Evolutionary conservation across 2,329 filamentous ascomycete genomes (phyloP), one percentile per base, ranked within the genome.

Genomic region (Cytospora mali): DNA sequence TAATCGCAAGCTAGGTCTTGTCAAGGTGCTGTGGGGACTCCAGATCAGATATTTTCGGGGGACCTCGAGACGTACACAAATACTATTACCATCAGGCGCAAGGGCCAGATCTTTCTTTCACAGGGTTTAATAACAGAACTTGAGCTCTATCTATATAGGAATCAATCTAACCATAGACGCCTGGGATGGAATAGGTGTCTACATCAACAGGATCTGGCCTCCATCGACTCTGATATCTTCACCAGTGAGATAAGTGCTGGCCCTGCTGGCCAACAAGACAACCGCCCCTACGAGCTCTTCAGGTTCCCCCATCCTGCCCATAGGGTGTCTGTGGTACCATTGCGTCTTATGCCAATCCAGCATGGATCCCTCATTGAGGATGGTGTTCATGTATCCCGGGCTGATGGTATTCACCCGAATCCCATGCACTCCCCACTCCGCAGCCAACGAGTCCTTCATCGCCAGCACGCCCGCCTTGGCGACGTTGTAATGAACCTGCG

Each of bases 331-430:
- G 35, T 75, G 75, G 25, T 78, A 78, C 88, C 88, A 91, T 2
- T 81, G 77, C 31, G 75, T 75, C 62, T 84, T 77, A 42, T 81
- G 80, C 42, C 78, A 77, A 13, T 79, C 79, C 53, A 91, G 71
- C 0, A 83, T 84, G 9, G 82, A 80, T 0, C 88, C 87, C 64
- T 86, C 86, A 69, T 92, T 93, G 54, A 93, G 74, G 14, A 91
- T 84, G 0, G 89, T 92, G 69, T 91, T 89, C 86, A 92, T 91
- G 68, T 93, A 93, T 0, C 90, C 90, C 0, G 90, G 90, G 46
- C 82, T 86, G 51, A 93, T 80, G 21, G 80, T 84, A 68, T 93
- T 93, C 6, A 90, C 86, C 3, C 88, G 76, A 64, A 93, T 90
- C 0, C 90, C 90, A 71, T 88, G 82, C 1, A 78, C 75, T 1